Evolutionary conservation across 371 early-diverging fungal species (phyloP), one percentile per base, ranked within the genome.

Genomic region (Phascolomyces articulosus): DNA sequence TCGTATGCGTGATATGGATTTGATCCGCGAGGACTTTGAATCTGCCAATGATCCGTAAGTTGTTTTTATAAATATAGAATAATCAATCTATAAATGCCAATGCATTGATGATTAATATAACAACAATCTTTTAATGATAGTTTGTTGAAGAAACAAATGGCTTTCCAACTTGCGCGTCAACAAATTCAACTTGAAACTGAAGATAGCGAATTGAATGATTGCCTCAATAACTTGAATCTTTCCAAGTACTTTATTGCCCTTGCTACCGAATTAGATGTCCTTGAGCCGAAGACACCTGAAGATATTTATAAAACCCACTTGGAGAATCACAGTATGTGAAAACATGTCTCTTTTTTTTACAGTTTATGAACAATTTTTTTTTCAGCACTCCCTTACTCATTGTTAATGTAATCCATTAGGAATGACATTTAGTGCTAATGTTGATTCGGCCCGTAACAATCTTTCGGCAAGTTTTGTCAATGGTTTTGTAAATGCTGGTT

Each of bases 231-330:
- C 77, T 82, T 92, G 23, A 82, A 88, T 31, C 82, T 98, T 49
- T 91, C 96, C 10, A 90, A 90, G 62, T 84, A 94, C 76, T 98
- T 95, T 69, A 82, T 92, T 58, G 84, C 90, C 16, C 87, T 98
- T 51, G 99, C 95, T 4, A 88, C 90, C 34, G 96, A 98, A 66
- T 87, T 98, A 65, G 95, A 97, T 79, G 89, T 98, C 23, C 79
- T 95, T 73, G 98, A 98, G 65, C 90, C 98, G 44, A 98, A 98
- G 83, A 84, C 90, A 3, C 98, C 99, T 3, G 95, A 96, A 63
- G 99, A 98, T 75, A 96, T 98, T 66, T 98, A 98, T 87, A 98
- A 98, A 84, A 85, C 87, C 41, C 96, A 98, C 71, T 72, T 98
- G 63, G 98, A 98, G 74, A 94, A 95, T 71, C 89, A 85, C 44